Evolutionary conservation across 2,329 filamentous ascomycete genomes (phyloP), one percentile per base, ranked within the genome.

Genomic region (Cladosporium sphaerospermum): DNA sequence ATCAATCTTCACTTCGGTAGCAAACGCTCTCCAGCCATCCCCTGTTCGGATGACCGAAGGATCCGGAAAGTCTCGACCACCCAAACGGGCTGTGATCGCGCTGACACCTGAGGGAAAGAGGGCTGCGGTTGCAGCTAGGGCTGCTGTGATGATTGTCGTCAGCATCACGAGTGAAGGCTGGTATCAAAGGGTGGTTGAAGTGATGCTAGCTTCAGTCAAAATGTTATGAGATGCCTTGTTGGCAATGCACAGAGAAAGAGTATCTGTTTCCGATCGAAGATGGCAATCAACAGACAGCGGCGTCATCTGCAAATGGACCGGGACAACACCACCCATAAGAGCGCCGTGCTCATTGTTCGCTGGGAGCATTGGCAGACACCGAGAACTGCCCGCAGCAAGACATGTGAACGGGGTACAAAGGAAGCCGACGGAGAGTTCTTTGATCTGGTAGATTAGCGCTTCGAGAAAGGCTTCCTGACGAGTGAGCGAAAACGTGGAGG

Each of bases 1-100:
- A 42, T 71, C 75, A 52, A 73, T 73, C 48, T 71, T 72, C 50
- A 75, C 75, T 2, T 57, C 59, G 10, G 60, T 63, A 5, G 56
- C 77, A 63, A 82, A 84, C 5, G 80, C 76, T 56, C 82, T 79
- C 72, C 76, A 83, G 3, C 67, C 70, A 4, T 73, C 75, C 54
- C 77, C 70, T 2, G 65, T 70, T 57, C 74, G 62, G 41, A 83
- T 59, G 46, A 83, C 71, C 10, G 72, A 66, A 8, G 79, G 79
- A 57, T 82, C 79, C 2, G 79, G 72, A 59, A 82, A 82, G 66
- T 81, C 71, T 23, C 61, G 59, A 36, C 61, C 59, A 23, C 33
- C 53, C 41, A 62, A 39, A 28, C 40, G 40, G 14, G 48, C 40
- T 16, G 31, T 40, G 10, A 32, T 40, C 3, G 48, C 48, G 31